A percentile compares a stretch with the other conserved stretches of the same genome.
Evolutionary conservation across 306 rosid genomes (phyloP).

Genomic region (Arachis hypogaea): DNA sequence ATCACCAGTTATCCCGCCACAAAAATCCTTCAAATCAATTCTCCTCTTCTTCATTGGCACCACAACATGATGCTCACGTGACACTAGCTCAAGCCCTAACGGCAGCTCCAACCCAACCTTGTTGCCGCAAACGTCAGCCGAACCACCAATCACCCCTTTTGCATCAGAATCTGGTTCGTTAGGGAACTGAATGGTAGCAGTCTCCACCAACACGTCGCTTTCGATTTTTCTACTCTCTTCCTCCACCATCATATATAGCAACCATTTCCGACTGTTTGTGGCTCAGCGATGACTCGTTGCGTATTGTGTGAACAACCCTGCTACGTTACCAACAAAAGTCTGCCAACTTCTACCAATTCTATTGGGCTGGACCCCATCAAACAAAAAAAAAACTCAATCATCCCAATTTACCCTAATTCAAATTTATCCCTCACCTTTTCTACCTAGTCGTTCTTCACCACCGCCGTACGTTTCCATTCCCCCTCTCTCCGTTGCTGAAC

Average conservation of each 20-base stretch:
- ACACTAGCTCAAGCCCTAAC: slow-evolving; percentile 62
- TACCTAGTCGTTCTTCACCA: too few relatives aligned
- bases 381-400: too few relatives aligned
- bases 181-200: slow-evolving; percentile 41
- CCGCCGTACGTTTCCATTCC: too few relatives aligned
- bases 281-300: slow-evolving; percentile 66
- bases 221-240: slow-evolving; percentile 69
- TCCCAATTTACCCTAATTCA: too few relatives aligned
- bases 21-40: slow-evolving; percentile 30
- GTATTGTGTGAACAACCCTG: too few relatives aligned
- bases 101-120: slow-evolving; percentile 72
- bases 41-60: slow-evolving; percentile 81
- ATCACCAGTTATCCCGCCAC: neutral
- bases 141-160: slow-evolving; percentile 6
- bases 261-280: slow-evolving; percentile 59
- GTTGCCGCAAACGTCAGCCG: neutral
- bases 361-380: too few relatives aligned
- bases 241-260: slow-evolving; percentile 43
- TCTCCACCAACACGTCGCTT: slow-evolving; percentile 63
- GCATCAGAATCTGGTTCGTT: slow-evolving; percentile 42
- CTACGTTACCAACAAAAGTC: too few relatives aligned
- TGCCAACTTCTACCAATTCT: too few relatives aligned
- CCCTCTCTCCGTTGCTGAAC: too few relatives aligned
- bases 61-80: slow-evolving; percentile 51
- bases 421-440: too few relatives aligned